A percentile compares a stretch with the other conserved stretches of the same genome.
phyloP scores from a whole-genome alignment of 1,284 basidiomycete species.

The Wolfiporia cocos region DNA sequence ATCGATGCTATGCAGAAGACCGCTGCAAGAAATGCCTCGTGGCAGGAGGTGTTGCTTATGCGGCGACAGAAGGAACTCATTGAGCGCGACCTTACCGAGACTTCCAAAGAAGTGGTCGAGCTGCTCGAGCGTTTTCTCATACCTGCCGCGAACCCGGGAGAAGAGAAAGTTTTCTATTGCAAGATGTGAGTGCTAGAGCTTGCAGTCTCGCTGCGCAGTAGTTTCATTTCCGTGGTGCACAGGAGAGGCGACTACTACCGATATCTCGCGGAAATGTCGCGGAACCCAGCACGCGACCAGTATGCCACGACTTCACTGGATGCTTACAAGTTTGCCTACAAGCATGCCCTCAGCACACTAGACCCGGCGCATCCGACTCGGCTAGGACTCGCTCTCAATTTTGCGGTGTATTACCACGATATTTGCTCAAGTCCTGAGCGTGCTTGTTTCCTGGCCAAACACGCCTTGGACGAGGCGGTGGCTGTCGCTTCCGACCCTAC shows the following conservation, averaged over 20 bases:
- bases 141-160: conserved; percentile 48
- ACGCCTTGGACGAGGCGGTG: conserved; percentile 67
- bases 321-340: conserved; percentile 64
- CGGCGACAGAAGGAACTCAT: conserved; percentile 46
- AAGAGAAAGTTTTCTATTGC: conserved; percentile 63
- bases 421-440: conserved; percentile 89
- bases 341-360: conserved; percentile 51
- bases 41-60: conserved; percentile 41
- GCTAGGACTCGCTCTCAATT: conserved; percentile 91
- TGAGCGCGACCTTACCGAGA: conserved; percentile 47
- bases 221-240: background rate
- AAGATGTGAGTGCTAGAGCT: conserved; percentile 45
- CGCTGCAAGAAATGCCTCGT: conserved; percentile 28
- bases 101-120: conserved; percentile 54
- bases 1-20: conserved; percentile 50
- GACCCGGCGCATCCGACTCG: conserved; percentile 64
- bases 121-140: conserved; percentile 49
- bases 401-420: conserved; percentile 96
- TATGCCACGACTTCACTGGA: conserved; percentile 50
- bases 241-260: conserved; percentile 71
- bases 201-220: background rate
- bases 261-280: conserved; percentile 60
- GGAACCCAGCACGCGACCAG: conserved; percentile 35
- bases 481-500: conserved; percentile 35
- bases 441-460: conserved; percentile 85